Percentiles rank a stretch among this genome's conserved stretches.
Conservation (phyloP, 495 filamentous ascomycete genomes). For the Trichoderma parareesei region DNA sequence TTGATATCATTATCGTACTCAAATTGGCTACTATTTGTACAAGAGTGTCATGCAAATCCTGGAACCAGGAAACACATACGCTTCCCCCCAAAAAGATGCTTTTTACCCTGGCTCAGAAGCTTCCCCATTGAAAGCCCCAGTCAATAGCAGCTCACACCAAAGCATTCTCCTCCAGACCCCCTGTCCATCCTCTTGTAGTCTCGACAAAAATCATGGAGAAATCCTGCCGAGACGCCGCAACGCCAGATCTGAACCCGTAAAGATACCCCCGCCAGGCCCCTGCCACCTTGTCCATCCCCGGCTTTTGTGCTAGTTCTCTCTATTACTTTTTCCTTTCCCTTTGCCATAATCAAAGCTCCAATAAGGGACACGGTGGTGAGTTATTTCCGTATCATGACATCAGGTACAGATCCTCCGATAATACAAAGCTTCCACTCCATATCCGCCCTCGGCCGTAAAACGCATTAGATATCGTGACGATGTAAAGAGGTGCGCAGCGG, state of each 20-base stretch:
- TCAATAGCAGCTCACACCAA: not conserved
- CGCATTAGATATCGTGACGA: not conserved
- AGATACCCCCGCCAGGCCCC: not conserved
- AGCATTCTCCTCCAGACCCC: not conserved
- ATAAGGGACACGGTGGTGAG: not conserved
- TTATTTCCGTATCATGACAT: not conserved
- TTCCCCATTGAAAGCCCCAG: not conserved
- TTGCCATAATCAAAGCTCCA: not conserved
- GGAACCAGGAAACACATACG: not conserved
- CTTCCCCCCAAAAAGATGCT: not conserved
- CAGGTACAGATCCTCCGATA: slow-evolving; percentile 1
- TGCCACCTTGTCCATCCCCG: not conserved
- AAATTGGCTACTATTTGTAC: slow-evolving; percentile 7
- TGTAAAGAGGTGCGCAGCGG: not conserved
- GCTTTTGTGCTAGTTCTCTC: not conserved
- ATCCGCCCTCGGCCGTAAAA: not conserved
- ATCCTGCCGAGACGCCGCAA: slow-evolving; percentile 6
- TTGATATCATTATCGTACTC: not conserved
- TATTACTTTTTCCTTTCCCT: not conserved
- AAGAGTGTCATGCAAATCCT: not conserved
- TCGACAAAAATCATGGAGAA: not conserved
- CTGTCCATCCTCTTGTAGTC: not conserved
- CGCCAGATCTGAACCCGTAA: not conserved
- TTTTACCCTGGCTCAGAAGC: not conserved
- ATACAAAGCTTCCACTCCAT: not conserved